Evolutionary conservation across 768 basidiomycete species (phyloP), one percentile per base, ranked within the genome.

Genomic region (Termitomyces sp.): DNA sequence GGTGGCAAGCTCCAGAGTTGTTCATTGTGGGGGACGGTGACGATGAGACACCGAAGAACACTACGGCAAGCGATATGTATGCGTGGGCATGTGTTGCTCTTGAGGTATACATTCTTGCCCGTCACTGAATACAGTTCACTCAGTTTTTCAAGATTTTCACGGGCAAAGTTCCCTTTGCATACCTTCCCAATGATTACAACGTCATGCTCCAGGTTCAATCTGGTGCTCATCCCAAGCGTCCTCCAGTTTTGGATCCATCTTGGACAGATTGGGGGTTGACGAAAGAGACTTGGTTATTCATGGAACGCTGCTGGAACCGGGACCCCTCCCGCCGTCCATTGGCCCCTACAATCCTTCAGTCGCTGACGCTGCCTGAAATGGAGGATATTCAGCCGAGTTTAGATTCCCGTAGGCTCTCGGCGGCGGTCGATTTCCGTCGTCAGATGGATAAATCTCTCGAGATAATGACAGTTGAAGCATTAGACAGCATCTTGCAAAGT

Each of bases 1-100:
- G 58, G 5, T 59, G 53, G 52, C 58, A 59, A 26, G 57, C 56
- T 2, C 50, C 56, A 2, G 56, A 57, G 33, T 20, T 57, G 6
- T 18, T 53, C 20, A 2, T 33, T 27, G 44, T 26, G 10, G 16
- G 44, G 6, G 26, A 26, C 13, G 16, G 27, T 3, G 51, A 53
- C 5, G 16, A 37, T 14, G 57, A 18, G 14, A 3, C 16, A 18
- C 14, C 20, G 14, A 39, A 32, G 20, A 59, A 53, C 24, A 59
- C 45, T 18, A 22, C 0, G 16, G 34, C 34, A 13, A 58, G 57
- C 20, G 57, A 58, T 45, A 20, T 58, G 18, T 59, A 59, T 36
- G 45, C 58, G 3, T 59, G 33, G 45, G 44, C 42, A 12, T 59
- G 58, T 39, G 40, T 54, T 27, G 26, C n/a, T 36, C 30, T 46